A percentile compares a stretch with the other conserved stretches of the same genome.
phyloP scores from a whole-genome alignment of 257 asterid species.

The Solanum etuberosum region DNA sequence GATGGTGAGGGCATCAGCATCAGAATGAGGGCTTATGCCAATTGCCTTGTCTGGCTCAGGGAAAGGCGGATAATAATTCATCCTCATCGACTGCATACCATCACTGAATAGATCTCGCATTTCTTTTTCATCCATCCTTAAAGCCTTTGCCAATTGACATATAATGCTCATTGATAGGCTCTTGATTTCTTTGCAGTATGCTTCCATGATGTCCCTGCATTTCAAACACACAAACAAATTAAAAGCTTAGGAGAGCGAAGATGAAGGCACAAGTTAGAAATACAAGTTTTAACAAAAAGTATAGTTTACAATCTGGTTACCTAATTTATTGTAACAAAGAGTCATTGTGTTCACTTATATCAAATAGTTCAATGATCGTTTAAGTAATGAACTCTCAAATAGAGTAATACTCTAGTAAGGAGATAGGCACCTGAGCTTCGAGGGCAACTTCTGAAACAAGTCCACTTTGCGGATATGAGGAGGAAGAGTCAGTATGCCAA shows the following conservation, averaged over 20 bases:
- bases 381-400: neutral
- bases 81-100: slow-evolving; percentile 38
- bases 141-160: slow-evolving; percentile 26
- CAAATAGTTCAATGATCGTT: neutral
- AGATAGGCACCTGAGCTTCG: slow-evolving; percentile 26
- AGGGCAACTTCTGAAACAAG: slow-evolving; percentile 42
- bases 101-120: slow-evolving; percentile 13
- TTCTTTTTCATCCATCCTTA: slow-evolving; percentile 29
- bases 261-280: neutral
- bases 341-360: neutral
- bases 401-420: no score
- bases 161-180: slow-evolving; percentile 17
- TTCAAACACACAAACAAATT: neutral
- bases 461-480: slow-evolving; percentile 24
- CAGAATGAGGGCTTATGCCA: slow-evolving; percentile 51
- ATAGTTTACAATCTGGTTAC: neutral
- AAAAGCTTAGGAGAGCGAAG: neutral
- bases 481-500: slow-evolving; percentile 33
- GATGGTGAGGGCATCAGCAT: slow-evolving; percentile 46
- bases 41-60: slow-evolving; percentile 40
- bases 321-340: neutral
- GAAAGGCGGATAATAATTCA: slow-evolving; percentile 51
- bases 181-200: slow-evolving; percentile 23
- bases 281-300: neutral
- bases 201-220: slow-evolving; percentile 28